These are phyloP conservation scores for Linnemannia zychae DNA, from an alignment of 192 early-diverging fungal species.

Conservation along the genomic window DNA sequence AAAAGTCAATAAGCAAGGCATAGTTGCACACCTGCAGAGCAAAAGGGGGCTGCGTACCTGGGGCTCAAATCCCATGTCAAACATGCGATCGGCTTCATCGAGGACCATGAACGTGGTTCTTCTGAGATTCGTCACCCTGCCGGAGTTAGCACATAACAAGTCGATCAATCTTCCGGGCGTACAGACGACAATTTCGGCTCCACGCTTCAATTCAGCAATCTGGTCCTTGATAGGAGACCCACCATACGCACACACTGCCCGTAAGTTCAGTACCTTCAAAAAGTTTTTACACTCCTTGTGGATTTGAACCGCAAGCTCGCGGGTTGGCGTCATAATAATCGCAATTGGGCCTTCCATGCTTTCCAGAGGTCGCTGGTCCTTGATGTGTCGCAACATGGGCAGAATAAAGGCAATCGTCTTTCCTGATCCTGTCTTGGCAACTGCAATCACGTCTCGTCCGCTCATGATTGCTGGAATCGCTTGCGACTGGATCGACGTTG, in stretches of 20 bases:
- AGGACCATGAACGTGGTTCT: slow-evolving; percentile 96
- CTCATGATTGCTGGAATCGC: slow-evolving; percentile 97
- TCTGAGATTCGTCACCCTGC: slow-evolving; percentile 87
- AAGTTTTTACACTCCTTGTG: slow-evolving; percentile 95
- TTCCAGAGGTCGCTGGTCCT: slow-evolving; percentile 85
- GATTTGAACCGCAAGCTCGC: slow-evolving; percentile 93
- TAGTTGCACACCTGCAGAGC: background rate
- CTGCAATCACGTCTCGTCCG: slow-evolving; percentile 95
- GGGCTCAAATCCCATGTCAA: slow-evolving; percentile 99
- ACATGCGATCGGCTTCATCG: slow-evolving; percentile 98
- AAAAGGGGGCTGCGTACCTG: slow-evolving; percentile 64
- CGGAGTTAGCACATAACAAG: slow-evolving; percentile 87
- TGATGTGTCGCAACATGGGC: slow-evolving; percentile 96
- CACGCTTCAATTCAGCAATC: slow-evolving; percentile 90
- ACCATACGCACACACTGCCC: slow-evolving; percentile 91
- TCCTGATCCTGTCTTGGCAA: slow-evolving; percentile 94
- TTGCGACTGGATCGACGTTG: slow-evolving; percentile 93
- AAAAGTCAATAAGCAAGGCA: background rate
- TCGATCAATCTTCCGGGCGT: slow-evolving; percentile 95
- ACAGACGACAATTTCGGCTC: slow-evolving; percentile 93
- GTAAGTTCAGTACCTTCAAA: slow-evolving; percentile 85
- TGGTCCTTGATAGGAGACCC: slow-evolving; percentile 91
- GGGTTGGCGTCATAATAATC: slow-evolving; percentile 93
- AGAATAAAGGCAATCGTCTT: slow-evolving; percentile 95
- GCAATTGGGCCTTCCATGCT: slow-evolving; percentile 88